phyloP scores from a whole-genome alignment of 2,329 filamentous ascomycete species.

The Byssoonygena ceratinophila region DNA sequence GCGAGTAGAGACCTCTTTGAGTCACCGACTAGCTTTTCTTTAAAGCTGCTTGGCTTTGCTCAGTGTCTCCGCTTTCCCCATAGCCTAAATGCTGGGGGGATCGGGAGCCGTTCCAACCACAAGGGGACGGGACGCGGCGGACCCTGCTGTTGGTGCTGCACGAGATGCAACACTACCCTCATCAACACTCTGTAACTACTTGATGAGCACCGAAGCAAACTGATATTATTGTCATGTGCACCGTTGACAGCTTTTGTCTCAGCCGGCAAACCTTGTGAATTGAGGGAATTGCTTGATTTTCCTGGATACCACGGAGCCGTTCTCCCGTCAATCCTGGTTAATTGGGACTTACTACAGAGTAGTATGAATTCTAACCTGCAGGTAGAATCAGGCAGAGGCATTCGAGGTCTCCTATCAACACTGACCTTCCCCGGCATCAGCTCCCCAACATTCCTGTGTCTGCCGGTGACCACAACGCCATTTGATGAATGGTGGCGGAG shows the following conservation, averaged over 20 bases:
- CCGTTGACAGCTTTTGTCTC: not conserved
- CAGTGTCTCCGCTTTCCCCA: constrained; percentile 9
- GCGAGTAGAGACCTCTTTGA: constrained; percentile 1
- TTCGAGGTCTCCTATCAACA: constrained; percentile 6
- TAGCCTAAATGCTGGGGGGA: constrained; percentile 10
- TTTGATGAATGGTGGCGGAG: not conserved
- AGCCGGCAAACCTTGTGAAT: constrained; percentile 5
- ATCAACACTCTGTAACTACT: too few relatives aligned
- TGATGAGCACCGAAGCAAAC: too few relatives aligned
- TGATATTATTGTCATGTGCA: constrained; percentile 1
- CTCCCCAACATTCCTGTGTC: not conserved
- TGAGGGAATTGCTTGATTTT: not conserved
- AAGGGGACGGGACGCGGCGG: not conserved
- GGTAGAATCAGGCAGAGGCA: not conserved
- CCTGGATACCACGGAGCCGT: not conserved
- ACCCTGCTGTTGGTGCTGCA: not conserved
- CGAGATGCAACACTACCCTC: not conserved
- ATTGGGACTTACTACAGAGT: not conserved
- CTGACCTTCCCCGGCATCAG: not conserved
- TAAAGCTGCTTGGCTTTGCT: not conserved
- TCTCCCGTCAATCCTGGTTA: not conserved
- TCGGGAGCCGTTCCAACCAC: not conserved
- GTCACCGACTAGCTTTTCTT: constrained; percentile 2
- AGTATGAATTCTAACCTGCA: not conserved
- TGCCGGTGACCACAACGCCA: not conserved